Evolutionary conservation across 1,139 yeast species (phyloP).

Genomic region (Suhomyces kunorum): DNA sequence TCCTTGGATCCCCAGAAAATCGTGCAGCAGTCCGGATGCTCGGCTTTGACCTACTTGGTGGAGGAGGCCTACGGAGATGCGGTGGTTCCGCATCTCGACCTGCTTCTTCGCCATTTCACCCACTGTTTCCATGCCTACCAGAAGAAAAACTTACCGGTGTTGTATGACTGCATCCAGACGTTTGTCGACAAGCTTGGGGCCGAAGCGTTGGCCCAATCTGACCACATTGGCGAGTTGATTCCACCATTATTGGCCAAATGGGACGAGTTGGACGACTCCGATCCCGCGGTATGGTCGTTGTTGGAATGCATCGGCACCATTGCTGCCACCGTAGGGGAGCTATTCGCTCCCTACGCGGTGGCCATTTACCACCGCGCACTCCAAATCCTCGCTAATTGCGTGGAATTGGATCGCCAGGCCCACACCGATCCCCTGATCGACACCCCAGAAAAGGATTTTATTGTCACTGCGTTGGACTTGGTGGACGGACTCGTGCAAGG

Average conservation of each 20-base stretch:
- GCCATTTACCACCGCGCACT: conserved; percentile 84
- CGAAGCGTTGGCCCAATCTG: conserved; percentile 53
- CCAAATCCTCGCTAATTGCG: conserved; percentile 65
- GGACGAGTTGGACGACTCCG: conserved; percentile 72
- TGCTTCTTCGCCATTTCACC: conserved; percentile 68
- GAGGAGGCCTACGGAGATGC: conserved; percentile 73
- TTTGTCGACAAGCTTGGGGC: conserved; percentile 75
- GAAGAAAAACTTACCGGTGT: conserved; percentile 73
- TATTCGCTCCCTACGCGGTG: conserved; percentile 86
- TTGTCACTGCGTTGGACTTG: conserved; percentile 84
- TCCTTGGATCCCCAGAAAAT: conserved; percentile 82
- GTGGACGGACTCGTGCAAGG: conserved; percentile 94
- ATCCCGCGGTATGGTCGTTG: conserved; percentile 85
- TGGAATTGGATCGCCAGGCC: conserved; percentile 66
- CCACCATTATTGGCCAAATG: conserved; percentile 84
- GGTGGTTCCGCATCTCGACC: conserved; percentile 49
- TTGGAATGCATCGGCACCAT: conserved; percentile 90
- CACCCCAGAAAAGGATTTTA: conserved; percentile 86
- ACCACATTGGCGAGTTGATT: conserved; percentile 61
- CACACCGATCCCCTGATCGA: conserved; percentile 68
- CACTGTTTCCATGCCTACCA: conserved; percentile 77
- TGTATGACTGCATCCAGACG: conserved; percentile 92
- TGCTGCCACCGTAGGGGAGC: conserved; percentile 81
- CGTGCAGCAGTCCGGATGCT: conserved; percentile 93
- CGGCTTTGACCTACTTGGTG: conserved; percentile 79